Evolutionary conservation across 2,329 filamentous ascomycete genomes (phyloP).

Genomic region (Fusarium heterosporum): DNA sequence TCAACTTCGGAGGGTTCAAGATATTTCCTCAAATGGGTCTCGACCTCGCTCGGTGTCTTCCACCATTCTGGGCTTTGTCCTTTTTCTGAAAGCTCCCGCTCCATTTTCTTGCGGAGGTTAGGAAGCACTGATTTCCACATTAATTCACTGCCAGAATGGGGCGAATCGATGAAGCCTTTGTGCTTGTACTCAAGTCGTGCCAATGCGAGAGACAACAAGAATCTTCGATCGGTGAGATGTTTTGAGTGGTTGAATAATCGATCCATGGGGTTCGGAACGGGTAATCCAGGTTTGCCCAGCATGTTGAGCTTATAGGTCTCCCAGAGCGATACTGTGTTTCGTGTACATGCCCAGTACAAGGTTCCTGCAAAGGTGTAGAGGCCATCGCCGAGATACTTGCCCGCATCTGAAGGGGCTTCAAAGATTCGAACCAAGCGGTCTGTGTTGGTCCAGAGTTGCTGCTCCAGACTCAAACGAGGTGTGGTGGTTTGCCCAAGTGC

Average conservation of each 20-base stretch:
- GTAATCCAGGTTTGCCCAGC: background rate
- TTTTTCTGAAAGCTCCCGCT: slow-evolving; percentile 27
- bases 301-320: slow-evolving; percentile 32
- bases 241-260: slow-evolving; percentile 43
- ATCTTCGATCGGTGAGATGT: slow-evolving; percentile 36
- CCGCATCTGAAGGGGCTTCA: slow-evolving; percentile 36
- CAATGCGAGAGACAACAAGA: slow-evolving; percentile 37
- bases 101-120: slow-evolving; percentile 17
- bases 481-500: slow-evolving; percentile 1
- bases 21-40: slow-evolving; percentile 35
- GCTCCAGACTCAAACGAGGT: slow-evolving; percentile 1
- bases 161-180: slow-evolving; percentile 35
- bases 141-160: slow-evolving; percentile 2
- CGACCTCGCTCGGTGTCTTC: slow-evolving; percentile 40
- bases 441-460: slow-evolving; percentile 39
- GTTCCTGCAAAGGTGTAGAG: slow-evolving; percentile 41
- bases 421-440: slow-evolving; percentile 43
- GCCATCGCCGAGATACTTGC: slow-evolving; percentile 40
- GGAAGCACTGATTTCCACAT: slow-evolving; percentile 6
- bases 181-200: slow-evolving; percentile 39
- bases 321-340: slow-evolving; percentile 41
- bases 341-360: slow-evolving; percentile 43
- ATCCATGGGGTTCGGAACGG: slow-evolving; percentile 27
- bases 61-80: slow-evolving; percentile 39
- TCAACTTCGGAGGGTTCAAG: slow-evolving; percentile 29